These are phyloP conservation scores for Kluyveromyces starmeri DNA, from an alignment of 805 yeast species.

Conservation along the genomic window DNA sequence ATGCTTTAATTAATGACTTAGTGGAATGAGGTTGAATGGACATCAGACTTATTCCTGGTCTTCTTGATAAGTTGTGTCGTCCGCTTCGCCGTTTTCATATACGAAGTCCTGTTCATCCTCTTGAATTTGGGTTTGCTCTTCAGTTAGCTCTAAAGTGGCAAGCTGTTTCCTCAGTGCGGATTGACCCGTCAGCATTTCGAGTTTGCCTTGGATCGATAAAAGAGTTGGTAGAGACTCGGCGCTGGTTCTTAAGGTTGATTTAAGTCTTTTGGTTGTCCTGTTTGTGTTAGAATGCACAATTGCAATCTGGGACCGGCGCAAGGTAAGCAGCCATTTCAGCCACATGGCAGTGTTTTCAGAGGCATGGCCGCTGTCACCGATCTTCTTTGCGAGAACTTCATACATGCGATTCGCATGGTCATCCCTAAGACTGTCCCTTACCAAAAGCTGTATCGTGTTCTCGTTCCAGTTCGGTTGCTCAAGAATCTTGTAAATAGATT, in stretches of 20 bases:
- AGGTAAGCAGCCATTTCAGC: conserved; percentile 73
- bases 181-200: conserved; percentile 71
- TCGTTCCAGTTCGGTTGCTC: conserved; percentile 23
- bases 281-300: conserved; percentile 13
- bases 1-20: too few species aligned
- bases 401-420: conserved; percentile 36
- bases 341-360: conserved; percentile 33
- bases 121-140: conserved; percentile 26
- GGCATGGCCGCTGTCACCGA: conserved; percentile 31
- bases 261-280: conserved; percentile 46
- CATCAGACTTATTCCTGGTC: too few species aligned
- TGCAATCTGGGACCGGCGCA: conserved; percentile 41
- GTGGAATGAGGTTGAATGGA: too few species aligned
- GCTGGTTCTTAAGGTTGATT: conserved; percentile 47
- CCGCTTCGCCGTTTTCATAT: conserved; percentile 38
- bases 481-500: conserved; percentile 21
- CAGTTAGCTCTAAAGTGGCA: conserved; percentile 27
- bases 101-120: conserved; percentile 31
- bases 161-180: conserved; percentile 54
- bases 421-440: conserved; percentile 32
- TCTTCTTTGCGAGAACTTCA: conserved; percentile 37
- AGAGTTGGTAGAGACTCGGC: conserved; percentile 55
- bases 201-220: conserved; percentile 76
- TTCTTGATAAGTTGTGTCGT: too few species aligned
- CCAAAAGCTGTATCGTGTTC: conserved; percentile 22